Base-by-base conservation (phyloP, 1,284 basidiomycete species). In the Bjerkandera adusta region DNA sequence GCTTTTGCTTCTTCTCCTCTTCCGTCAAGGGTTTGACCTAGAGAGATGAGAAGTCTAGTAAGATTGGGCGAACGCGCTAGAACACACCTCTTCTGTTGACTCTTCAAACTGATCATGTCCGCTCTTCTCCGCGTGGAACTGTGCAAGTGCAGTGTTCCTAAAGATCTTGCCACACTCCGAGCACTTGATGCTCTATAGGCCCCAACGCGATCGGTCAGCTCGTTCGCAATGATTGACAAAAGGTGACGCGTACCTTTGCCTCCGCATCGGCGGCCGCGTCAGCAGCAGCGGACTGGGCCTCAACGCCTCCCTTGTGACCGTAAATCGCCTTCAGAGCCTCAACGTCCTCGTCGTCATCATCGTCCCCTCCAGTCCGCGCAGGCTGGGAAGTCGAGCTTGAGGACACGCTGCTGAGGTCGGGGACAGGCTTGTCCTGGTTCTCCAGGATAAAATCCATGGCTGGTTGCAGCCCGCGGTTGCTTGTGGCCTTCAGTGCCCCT, bases 81-180 rank as follows among this genome's bases (percentile, higher is more conserved):
- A 46, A 57, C 68, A 50, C 25, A 91, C 92, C 77, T 97, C 95
- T 62, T 98, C 94, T 0, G 85, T 90, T 4, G 90, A 94, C 65
- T 99, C 95, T 62, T 96, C 93, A 56, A 97, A 97, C 55, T 92
- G 83, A 63, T 92, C 86, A 63, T 98, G 95, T 0, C 95, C 95
- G 53, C 85, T 90, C 71, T 94, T 95, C 67, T 97, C 92, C 2
- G 95, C 95, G 61, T 98, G 95, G 68, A 86, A 97, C 57, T 89
- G 89, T 15, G 95, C 95, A 10, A 96, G 73, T 1, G 89, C 92
- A 5, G 89, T 85, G 53, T 91, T 92, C 62, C 82, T 85, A 75
- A 96, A 95, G 25, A 82, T 73, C 71, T 96, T 97, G 49, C 85
- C 82, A 64, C 92, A 96, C 57, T 86, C 61, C 1, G 81, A 72